These are phyloP conservation scores for Globisporangium cystogenes DNA, from an alignment of 352 stramenopile genomes.

Conservation along the genomic window DNA sequence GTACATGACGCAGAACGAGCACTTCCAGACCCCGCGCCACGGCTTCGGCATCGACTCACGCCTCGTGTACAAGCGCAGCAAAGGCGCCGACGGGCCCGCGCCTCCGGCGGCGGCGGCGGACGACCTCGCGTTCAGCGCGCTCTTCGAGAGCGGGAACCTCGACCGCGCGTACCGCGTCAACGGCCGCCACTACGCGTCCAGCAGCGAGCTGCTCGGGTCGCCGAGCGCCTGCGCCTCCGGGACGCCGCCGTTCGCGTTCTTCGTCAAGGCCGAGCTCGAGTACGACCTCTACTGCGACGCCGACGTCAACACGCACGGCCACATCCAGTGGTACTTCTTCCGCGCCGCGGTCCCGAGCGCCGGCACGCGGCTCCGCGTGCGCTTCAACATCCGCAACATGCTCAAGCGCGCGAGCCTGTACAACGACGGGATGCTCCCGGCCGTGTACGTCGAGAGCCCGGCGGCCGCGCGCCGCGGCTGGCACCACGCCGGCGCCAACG, in stretches of 20 bases:
- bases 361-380: slow-evolving; percentile 24
- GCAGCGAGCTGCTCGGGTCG: slow-evolving; percentile 23
- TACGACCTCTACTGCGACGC: slow-evolving; percentile 75
- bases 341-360: slow-evolving; percentile 22
- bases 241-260: slow-evolving; percentile 45
- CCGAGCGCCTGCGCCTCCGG: slow-evolving; percentile 7
- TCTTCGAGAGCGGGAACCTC: slow-evolving; percentile 80
- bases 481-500: slow-evolving; percentile 60
- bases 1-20: slow-evolving; percentile 72
- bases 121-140: slow-evolving; percentile 48
- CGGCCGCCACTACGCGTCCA: slow-evolving; percentile 45
- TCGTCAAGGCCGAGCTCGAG: slow-evolving; percentile 50
- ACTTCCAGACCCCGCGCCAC: slow-evolving; percentile 49
- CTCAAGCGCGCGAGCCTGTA: slow-evolving; percentile 83
- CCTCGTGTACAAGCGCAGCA: slow-evolving; percentile 65
- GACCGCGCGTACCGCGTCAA: slow-evolving; percentile 59
- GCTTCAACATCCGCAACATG: slow-evolving; percentile 88
- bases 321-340: slow-evolving; percentile 92
- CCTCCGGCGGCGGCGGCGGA: slow-evolving; percentile 9
- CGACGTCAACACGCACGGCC: slow-evolving; percentile 63
- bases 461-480: slow-evolving; percentile 31
- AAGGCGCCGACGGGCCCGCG: slow-evolving; percentile 19
- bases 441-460: slow-evolving; percentile 44
- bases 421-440: slow-evolving; percentile 84
- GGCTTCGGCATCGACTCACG: slow-evolving; percentile 50